Base-by-base conservation (phyloP, 2,329 filamentous ascomycete species). In the Leptosphaerulina australis region DNA sequence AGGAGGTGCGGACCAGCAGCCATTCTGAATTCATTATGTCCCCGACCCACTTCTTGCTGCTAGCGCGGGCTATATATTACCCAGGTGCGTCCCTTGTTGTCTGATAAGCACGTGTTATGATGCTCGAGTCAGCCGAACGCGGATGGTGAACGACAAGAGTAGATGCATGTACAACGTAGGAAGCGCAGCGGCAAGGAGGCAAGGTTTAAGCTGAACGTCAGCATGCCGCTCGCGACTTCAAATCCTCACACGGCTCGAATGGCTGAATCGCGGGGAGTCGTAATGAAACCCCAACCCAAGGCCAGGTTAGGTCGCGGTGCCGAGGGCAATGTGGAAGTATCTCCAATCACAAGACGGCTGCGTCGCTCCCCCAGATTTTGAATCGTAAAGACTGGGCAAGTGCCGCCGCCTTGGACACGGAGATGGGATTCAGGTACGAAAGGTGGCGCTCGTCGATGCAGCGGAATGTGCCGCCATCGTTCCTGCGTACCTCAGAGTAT, bases 1-100 rank as follows among this genome's bases (percentile, higher is more conserved):
- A 49, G 57, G 53, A 58, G 51, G 58, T 50, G 50, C 57, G 46
- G 53, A 70, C 69, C 64, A 72, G 62, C 59, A 69, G 60, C 69
- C 69, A 72, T 53, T 72, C 69, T 40, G 67, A 68, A 68, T 71
- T 43, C 55, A 62, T 60, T 55, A 24, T 46, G 60, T 58, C 64
- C 64, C 58, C 53, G 68, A 67, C 69, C 68, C 68, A 70, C 69
- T 67, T 46, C 30, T 36, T 15, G 17, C 25, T 38, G 62, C 65
- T 70, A 71, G 68, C 67, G 69, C 62, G 62, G 56, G 55, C 54
- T 62, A 57, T 61, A 69, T 68, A 67, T 66, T 70, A 57, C 49
- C 30, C 29, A 31, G 29, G 44, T 59, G 58, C 61, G 63, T 60
- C 66, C 62, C 50, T 67, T 58, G 58, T 55, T 51, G 62, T 63